These are phyloP conservation scores for Citrus maxima DNA, from an alignment of 345 rosid genomes.

Conservation along the genomic window DNA sequence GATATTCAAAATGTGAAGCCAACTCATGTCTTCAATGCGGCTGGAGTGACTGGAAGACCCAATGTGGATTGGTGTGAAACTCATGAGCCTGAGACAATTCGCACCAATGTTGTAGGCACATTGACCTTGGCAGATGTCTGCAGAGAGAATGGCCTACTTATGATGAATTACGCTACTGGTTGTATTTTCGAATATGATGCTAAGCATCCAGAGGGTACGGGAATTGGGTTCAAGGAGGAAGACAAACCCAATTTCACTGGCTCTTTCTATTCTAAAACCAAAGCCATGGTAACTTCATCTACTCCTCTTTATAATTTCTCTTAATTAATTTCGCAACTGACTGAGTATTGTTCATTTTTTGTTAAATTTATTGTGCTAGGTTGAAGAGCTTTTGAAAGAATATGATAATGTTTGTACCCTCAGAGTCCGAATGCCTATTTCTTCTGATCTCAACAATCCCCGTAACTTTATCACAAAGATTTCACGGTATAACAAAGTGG, in stretches of 20 bases:
- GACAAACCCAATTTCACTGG: slow-evolving; percentile 70
- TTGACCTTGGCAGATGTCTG: slow-evolving; percentile 74
- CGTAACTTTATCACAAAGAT: slow-evolving; percentile 77
- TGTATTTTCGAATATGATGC: slow-evolving; percentile 76
- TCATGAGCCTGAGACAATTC: slow-evolving; percentile 66
- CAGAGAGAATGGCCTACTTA: slow-evolving; percentile 57
- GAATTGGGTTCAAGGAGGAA: slow-evolving; percentile 67
- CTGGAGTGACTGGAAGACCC: slow-evolving; percentile 78
- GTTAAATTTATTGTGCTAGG: slow-evolving; percentile 29
- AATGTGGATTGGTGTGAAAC: slow-evolving; percentile 86
- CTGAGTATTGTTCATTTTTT: not conserved
- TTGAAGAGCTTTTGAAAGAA: slow-evolving; percentile 65
- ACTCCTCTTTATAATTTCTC: not conserved
- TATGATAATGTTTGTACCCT: slow-evolving; percentile 72
- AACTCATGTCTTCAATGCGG: slow-evolving; percentile 81
- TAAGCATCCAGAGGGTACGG: slow-evolving; percentile 55
- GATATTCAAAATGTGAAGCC: slow-evolving; percentile 58
- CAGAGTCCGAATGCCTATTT: slow-evolving; percentile 72
- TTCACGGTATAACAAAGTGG: slow-evolving; percentile 65
- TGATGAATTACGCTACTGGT: slow-evolving; percentile 82
- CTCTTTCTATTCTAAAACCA: slow-evolving; percentile 81
- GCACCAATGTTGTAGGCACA: slow-evolving; percentile 74
- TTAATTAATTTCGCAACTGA: not conserved
- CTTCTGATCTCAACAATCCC: slow-evolving; percentile 72
- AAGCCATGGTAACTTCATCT: slow-evolving; percentile 57